A percentile compares a stretch with the other conserved stretches of the same genome.
These are phyloP conservation scores for Mesembryanthemum crystallinum DNA, from an alignment of 148 eudicot species.

Conservation along the genomic window DNA sequence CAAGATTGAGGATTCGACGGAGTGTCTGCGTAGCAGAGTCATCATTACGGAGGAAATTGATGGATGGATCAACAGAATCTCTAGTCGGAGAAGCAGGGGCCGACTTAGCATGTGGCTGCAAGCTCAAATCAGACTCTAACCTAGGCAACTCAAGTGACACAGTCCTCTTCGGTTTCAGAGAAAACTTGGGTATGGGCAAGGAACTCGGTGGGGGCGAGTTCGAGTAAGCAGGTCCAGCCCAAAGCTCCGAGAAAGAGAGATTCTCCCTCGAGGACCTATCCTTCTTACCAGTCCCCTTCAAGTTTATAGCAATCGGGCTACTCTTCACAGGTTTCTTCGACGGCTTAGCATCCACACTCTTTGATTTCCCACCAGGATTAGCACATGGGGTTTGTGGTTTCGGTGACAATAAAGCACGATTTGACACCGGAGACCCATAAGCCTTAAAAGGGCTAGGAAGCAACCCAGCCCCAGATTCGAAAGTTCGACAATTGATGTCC, in stretches of 20 bases:
- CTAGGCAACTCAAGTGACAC: constrained; percentile 74
- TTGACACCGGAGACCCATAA: constrained; percentile 33
- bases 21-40: constrained; percentile 80
- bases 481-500: constrained; percentile 61
- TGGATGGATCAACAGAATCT: constrained; percentile 31
- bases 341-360: constrained; percentile 28
- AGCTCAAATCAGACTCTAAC: constrained; percentile 46
- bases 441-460: constrained; percentile 48
- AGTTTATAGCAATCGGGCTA: constrained; percentile 51
- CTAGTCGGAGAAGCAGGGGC: constrained; percentile 89
- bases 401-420: constrained; percentile 41
- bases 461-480: constrained; percentile 57
- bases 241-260: constrained; percentile 49
- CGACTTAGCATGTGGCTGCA: constrained; percentile 56
- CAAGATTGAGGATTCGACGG: constrained; percentile 92
- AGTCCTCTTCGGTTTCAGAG: constrained; percentile 56
- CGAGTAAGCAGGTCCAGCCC: constrained; percentile 95
- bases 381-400: constrained; percentile 35
- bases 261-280: constrained; percentile 27
- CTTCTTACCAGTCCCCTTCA: constrained; percentile 26
- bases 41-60: constrained; percentile 39
- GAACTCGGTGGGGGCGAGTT: constrained; percentile 94
- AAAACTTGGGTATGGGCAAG: constrained; percentile 83
- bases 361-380: constrained; percentile 18
- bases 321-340: constrained; percentile 31